These are phyloP conservation scores for Lepiota venenata DNA, from an alignment of 768 basidiomycete genomes.

Conservation along the genomic window DNA sequence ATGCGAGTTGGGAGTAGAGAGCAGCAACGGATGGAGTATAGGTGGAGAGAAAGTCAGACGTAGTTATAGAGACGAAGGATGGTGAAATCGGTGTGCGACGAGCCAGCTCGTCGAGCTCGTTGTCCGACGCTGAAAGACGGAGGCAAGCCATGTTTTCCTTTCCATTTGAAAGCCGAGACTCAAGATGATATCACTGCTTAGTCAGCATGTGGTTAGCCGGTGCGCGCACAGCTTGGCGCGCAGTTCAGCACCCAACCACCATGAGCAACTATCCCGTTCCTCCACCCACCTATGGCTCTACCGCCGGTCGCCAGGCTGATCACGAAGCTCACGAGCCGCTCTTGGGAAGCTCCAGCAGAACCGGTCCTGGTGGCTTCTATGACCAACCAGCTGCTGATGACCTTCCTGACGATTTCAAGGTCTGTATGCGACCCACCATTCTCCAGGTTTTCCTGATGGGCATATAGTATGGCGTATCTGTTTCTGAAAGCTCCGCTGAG, in stretches of 20 bases:
- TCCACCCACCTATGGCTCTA: slow-evolving; percentile 59
- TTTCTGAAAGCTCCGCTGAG: slow-evolving; percentile 71
- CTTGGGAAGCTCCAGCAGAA: slow-evolving; percentile 45
- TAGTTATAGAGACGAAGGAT: not conserved
- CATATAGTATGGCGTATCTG: slow-evolving; percentile 73
- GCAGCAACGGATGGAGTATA: not conserved
- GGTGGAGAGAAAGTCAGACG: not conserved
- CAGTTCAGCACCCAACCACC: slow-evolving; percentile 22
- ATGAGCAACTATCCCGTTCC: slow-evolving; percentile 63
- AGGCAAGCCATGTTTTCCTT: not conserved
- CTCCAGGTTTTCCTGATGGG: not conserved
- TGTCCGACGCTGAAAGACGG: not conserved
- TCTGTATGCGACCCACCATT: slow-evolving; percentile 24
- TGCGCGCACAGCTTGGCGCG: not conserved
- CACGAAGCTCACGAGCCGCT: slow-evolving; percentile 49
- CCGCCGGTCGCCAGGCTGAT: slow-evolving; percentile 29
- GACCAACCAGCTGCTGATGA: slow-evolving; percentile 75
- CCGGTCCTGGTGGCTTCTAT: slow-evolving; percentile 49
- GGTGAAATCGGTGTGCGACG: not conserved
- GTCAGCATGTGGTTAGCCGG: slow-evolving; percentile 2
- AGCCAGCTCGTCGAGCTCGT: slow-evolving; percentile 6
- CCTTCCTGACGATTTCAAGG: slow-evolving; percentile 93
- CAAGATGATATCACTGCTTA: not conserved
- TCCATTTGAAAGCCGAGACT: slow-evolving; percentile 1
- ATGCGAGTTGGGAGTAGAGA: not conserved